Evolutionary conservation across 768 basidiomycete genomes (phyloP).

Genomic region (Boletus barrowsii): DNA sequence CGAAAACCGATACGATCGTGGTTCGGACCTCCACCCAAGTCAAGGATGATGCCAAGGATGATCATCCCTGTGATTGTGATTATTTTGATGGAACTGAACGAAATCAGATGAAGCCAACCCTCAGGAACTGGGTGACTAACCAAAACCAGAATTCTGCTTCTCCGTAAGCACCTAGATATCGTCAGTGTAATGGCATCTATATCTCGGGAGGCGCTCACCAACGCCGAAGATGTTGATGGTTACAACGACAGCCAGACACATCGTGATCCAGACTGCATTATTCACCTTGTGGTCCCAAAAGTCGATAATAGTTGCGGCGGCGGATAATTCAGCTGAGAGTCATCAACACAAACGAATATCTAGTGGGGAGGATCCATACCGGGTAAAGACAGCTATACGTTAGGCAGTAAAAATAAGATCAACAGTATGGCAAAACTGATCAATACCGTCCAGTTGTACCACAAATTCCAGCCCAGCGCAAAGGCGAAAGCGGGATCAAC

Average conservation of each 20-base stretch:
- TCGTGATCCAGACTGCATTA: slow-evolving; percentile 48
- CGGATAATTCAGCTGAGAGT: slow-evolving; percentile 39
- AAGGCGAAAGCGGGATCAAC: slow-evolving; percentile 42
- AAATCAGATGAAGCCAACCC: background rate
- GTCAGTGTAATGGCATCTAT: background rate
- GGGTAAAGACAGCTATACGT: background rate
- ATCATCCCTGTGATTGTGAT: slow-evolving; percentile 41
- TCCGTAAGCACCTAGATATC: slow-evolving; percentile 33
- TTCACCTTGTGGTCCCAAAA: slow-evolving; percentile 40
- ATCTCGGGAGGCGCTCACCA: slow-evolving; percentile 16
- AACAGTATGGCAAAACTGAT: slow-evolving; percentile 10
- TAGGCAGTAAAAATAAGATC: background rate
- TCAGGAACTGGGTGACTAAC: slow-evolving; percentile 1
- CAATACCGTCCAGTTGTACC: slow-evolving; percentile 35
- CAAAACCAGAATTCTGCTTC: slow-evolving; percentile 47
- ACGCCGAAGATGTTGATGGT: slow-evolving; percentile 39
- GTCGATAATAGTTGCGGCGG: slow-evolving; percentile 47
- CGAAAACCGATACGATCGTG: slow-evolving; percentile 47
- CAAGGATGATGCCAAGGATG: slow-evolving; percentile 41
- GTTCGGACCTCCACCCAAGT: slow-evolving; percentile 53
- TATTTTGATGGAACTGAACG: slow-evolving; percentile 47
- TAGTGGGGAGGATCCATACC: background rate
- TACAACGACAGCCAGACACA: slow-evolving; percentile 47
- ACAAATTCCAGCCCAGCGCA: slow-evolving; percentile 38
- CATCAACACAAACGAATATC: background rate